Base-by-base conservation (phyloP, 495 filamentous ascomycete genomes). In the Parathielavia appendiculata region DNA sequence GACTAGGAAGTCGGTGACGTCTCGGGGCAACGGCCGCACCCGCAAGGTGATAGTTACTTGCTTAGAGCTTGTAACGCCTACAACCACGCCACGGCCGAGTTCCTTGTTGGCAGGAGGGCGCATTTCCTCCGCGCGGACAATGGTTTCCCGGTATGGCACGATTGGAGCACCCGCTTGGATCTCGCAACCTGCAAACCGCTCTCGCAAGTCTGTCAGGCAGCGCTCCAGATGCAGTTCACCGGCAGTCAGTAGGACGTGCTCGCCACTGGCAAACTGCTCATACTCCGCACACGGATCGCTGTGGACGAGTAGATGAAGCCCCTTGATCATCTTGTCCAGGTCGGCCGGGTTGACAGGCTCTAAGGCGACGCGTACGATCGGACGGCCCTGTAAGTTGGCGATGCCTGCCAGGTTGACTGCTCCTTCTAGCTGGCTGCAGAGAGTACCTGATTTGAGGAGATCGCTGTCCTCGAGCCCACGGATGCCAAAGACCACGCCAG, bases 211-310 rank as follows among this genome's bases (percentile, higher is more conserved):
- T 38, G 93, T 96, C 38, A 99, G 67, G 67, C 93, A 99, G 41
- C 93, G 83, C 70, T 99, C 93, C 2, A 97, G 76, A 71, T 99
- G 93, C 60, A 99, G 71, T 69, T 99, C 93, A 13, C 93, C 93
- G 26, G 93, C 93, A 0, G 95, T 97, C 26, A 93, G 73, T 20
- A 99, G 83, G 49, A 99, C 92, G 74, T 99, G 95, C 71, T 99
- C 93, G 51, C 93, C 93, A 57, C 84, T 96, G 54, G 87, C 83
- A 23, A 97, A 86, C 12, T 95, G 88, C 66, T 97, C 91, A 64
- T 99, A 99, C 68, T 91, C 86, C 16, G 92, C 95, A 63, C 93
- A 97, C 2, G 93, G 92, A 66, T 99, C 93, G 67, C 90, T 93
- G 67, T 96, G 90, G 56, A 95, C 91, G 9, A 99, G 86, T 49